Conservation (phyloP, 1,284 basidiomycete species). For the Takashimella koratensis region DNA sequence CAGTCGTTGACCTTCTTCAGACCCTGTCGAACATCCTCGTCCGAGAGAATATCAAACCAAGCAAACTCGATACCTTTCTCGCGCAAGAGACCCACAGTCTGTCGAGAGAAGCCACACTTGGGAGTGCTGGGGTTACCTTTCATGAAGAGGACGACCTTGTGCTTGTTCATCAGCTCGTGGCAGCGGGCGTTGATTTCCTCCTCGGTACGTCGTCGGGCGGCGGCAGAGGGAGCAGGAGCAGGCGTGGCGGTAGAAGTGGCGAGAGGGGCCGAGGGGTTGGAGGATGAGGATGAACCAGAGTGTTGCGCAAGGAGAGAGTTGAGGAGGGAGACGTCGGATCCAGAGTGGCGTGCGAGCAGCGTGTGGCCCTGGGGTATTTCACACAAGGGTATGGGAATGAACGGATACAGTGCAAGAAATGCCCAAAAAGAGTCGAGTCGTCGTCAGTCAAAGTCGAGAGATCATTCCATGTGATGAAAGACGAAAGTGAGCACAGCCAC, state of each 20-base stretch:
- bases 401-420: not conserved
- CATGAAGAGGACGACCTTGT: conserved; percentile 83
- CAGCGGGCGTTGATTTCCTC: conserved; percentile 52
- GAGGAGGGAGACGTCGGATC: conserved; percentile 73
- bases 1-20: conserved; percentile 51
- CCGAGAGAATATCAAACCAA: conserved; percentile 69
- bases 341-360: conserved; percentile 73
- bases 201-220: conserved; percentile 38
- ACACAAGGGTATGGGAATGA: not conserved
- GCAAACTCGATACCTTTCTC: conserved; percentile 63
- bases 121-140: conserved; percentile 86
- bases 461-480: no score
- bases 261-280: conserved; percentile 38
- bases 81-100: conserved; percentile 62
- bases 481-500: not conserved
- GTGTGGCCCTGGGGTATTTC: conserved; percentile 84
- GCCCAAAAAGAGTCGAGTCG: no score
- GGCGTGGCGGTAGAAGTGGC: conserved; percentile 31
- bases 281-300: conserved; percentile 47
- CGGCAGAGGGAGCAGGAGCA: conserved; percentile 16
- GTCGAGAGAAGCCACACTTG: conserved; percentile 76
- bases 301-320: conserved; percentile 64
- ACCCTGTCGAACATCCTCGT: conserved; percentile 65
- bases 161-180: conserved; percentile 59
- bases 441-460: no score